Conservation (phyloP, 2,329 filamentous ascomycete species). For the Cryphonectria carpinicola region DNA sequence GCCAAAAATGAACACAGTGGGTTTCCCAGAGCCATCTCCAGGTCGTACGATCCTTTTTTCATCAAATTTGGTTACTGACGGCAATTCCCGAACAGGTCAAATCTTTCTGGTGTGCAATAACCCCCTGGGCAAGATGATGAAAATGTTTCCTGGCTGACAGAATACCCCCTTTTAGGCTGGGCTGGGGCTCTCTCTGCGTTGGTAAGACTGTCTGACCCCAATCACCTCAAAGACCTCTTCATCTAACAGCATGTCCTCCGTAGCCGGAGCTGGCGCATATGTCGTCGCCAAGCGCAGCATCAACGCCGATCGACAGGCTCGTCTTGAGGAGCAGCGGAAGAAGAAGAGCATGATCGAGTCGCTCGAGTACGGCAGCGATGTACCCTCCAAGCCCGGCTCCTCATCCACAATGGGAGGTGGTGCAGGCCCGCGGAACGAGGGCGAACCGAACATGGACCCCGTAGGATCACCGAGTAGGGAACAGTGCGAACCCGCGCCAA, state of each 20-base stretch:
- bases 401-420: slow-evolving; percentile 38
- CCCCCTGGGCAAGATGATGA: not conserved
- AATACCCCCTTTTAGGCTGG: slow-evolving; percentile 64
- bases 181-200: slow-evolving; percentile 87
- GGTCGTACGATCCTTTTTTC: not conserved
- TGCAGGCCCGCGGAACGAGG: slow-evolving; percentile 46
- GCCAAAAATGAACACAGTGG: slow-evolving; percentile 59
- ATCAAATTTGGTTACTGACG: slow-evolving; percentile 18
- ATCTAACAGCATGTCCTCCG: slow-evolving; percentile 11
- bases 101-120: slow-evolving; percentile 62
- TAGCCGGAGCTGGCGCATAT: slow-evolving; percentile 89
- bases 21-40: slow-evolving; percentile 32
- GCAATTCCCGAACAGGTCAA: slow-evolving; percentile 51
- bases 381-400: slow-evolving; percentile 40
- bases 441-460: slow-evolving; percentile 57
- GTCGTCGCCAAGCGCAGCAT: slow-evolving; percentile 94
- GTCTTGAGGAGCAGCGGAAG: slow-evolving; percentile 68
- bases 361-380: slow-evolving; percentile 54
- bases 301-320: slow-evolving; percentile 81
- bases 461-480: slow-evolving; percentile 71
- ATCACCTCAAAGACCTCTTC: not conserved
- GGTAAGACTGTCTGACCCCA: slow-evolving; percentile 57
- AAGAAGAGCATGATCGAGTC: slow-evolving; percentile 64
- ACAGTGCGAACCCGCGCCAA: slow-evolving; percentile 81
- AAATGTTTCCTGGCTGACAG: slow-evolving; percentile 22